phyloP scores from a whole-genome alignment of 2,329 filamentous ascomycete species.

The Nemania sp. region DNA sequence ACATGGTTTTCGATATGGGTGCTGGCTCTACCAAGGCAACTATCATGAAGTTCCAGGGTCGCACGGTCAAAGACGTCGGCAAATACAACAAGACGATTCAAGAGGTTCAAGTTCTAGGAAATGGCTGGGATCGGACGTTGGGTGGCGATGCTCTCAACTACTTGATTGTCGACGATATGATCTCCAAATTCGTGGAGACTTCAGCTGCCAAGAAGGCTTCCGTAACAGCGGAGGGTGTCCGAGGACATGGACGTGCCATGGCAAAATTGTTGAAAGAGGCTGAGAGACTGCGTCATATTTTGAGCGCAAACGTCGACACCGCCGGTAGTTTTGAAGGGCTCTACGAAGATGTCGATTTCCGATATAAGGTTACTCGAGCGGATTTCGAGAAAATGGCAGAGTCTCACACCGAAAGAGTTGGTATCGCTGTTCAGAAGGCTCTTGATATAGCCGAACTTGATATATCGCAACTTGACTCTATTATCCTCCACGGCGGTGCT shows the following conservation, averaged over 20 bases:
- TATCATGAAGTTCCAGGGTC: slow-evolving; percentile 88
- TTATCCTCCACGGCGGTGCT: slow-evolving; percentile 93
- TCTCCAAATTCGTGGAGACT: slow-evolving; percentile 80
- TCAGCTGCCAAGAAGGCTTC: slow-evolving; percentile 74
- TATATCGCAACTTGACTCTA: slow-evolving; percentile 81
- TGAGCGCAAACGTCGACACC: slow-evolving; percentile 92
- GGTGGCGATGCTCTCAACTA: slow-evolving; percentile 92
- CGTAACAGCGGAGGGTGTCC: slow-evolving; percentile 72
- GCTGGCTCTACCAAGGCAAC: slow-evolving; percentile 94
- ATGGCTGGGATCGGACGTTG: slow-evolving; percentile 88
- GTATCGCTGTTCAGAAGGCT: slow-evolving; percentile 77
- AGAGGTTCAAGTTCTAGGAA: slow-evolving; percentile 89
- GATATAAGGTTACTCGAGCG: slow-evolving; percentile 84
- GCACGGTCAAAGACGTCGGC: slow-evolving; percentile 88
- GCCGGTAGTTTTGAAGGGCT: slow-evolving; percentile 86
- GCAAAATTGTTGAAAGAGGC: slow-evolving; percentile 95
- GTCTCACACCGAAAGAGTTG: slow-evolving; percentile 75
- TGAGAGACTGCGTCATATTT: slow-evolving; percentile 84
- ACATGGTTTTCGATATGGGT: slow-evolving; percentile 98
- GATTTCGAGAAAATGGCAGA: slow-evolving; percentile 85
- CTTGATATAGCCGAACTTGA: slow-evolving; percentile 79
- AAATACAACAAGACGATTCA: slow-evolving; percentile 97
- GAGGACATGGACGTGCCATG: slow-evolving; percentile 82
- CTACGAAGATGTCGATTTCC: slow-evolving; percentile 92
- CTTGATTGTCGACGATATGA: slow-evolving; percentile 89